phyloP scores from a whole-genome alignment of 2,329 filamentous ascomycete genomes.

The Clonostachys byssicola region DNA sequence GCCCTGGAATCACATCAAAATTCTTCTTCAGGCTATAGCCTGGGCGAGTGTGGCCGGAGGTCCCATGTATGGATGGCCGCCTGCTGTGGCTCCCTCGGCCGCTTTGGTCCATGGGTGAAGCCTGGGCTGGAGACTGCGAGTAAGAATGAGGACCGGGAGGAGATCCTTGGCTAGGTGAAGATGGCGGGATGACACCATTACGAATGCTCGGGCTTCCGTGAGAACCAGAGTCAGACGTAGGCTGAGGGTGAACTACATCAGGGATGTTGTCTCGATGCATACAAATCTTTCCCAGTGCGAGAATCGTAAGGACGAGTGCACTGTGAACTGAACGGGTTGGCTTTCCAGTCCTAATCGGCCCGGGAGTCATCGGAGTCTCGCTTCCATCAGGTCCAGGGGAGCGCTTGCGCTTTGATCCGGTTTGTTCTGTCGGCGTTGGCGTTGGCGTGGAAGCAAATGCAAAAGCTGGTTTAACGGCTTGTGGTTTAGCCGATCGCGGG shows the following conservation, averaged over 20 bases:
- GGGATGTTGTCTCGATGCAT: slow-evolving; percentile 48
- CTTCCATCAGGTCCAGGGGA: slow-evolving; percentile 35
- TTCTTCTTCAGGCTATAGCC: slow-evolving; percentile 46
- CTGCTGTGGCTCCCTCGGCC: slow-evolving; percentile 40
- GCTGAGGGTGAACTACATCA: slow-evolving; percentile 42
- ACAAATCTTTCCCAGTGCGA: slow-evolving; percentile 86
- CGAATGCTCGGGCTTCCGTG: slow-evolving; percentile 30
- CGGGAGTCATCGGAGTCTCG: slow-evolving; percentile 20
- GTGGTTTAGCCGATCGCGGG: slow-evolving; percentile 14
- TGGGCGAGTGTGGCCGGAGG: slow-evolving; percentile 12
- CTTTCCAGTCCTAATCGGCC: slow-evolving; percentile 21
- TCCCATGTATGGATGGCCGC: slow-evolving; percentile 46
- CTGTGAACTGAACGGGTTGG: slow-evolving; percentile 69
- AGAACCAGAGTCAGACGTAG: background rate
- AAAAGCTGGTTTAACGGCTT: slow-evolving; percentile 21
- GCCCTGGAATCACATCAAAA: slow-evolving; percentile 79
- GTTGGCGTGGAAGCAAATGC: slow-evolving; percentile 19
- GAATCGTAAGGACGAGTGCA: slow-evolving; percentile 75
- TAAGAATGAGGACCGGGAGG: slow-evolving; percentile 40
- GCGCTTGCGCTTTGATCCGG: slow-evolving; percentile 51
- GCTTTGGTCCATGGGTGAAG: slow-evolving; percentile 45
- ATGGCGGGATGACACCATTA: slow-evolving; percentile 38
- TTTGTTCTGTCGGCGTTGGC: slow-evolving; percentile 13
- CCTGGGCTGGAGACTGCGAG: slow-evolving; percentile 43
- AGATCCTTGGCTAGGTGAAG: slow-evolving; percentile 51